Evolutionary conservation across 202 grass and related monocot genomes (phyloP), one percentile per base, ranked within the genome.

Genomic region (Elaeis oleifera): DNA sequence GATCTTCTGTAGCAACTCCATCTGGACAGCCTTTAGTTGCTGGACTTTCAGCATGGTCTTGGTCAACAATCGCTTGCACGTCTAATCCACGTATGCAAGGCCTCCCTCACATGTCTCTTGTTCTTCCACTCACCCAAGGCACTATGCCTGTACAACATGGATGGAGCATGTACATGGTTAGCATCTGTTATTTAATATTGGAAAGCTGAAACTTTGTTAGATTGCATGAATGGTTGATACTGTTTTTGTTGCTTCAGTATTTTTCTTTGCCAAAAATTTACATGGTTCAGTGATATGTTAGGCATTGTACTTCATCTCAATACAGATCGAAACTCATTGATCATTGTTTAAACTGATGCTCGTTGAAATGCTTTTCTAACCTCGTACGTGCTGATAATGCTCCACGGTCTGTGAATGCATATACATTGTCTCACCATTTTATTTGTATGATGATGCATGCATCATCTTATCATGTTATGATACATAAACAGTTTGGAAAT

Each of bases 111-210:
- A 16, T 64, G 24, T 36, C 62, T 26, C 21, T 64, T 51, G 62
- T 51, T 26, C 62, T 64, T 25, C 36, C 62, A 50, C 44, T 36
- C 44, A 18, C 20, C 48, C 62, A 64, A 64, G 62, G 62, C 5
- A 51, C 39, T 27, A 64, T 51, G 48, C 5, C 48, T 64, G 15
- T 20, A 17, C 62, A 50, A 16, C 62, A 64, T 20, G 62, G 62
- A 23, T 64, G 62, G 62, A 25, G 44, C 62, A 51, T 14, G 15
- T 64, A 51, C 22, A 64, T n/a, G 62, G 62, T 64, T 64, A 64
- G 62, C 50, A 4, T 5, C 25, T 59, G 6, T 44, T 13, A 44
- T 44, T 44, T 44, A 44, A 13, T 44, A 44, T 44, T 44, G 36
- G 36, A 2, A 44, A 44, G 36, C 36, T 44, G 36, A 44, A 44